These are phyloP conservation scores for Cardamine resedifolia DNA, from an alignment of 345 rosid species.

Conservation along the genomic window DNA sequence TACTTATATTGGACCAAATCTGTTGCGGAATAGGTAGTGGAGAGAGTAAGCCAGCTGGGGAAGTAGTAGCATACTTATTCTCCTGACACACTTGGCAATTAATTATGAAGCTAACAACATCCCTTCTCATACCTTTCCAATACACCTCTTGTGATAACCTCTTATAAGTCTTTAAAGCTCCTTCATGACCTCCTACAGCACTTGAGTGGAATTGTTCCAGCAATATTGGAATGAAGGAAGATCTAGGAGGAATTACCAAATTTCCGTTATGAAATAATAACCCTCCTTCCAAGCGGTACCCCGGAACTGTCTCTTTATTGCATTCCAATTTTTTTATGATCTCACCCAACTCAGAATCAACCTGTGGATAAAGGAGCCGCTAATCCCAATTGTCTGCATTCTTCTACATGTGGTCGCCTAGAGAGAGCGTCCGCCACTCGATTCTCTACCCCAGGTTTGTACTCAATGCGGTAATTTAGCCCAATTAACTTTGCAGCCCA, in stretches of 20 bases:
- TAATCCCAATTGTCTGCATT: no score
- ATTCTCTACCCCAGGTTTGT: background rate
- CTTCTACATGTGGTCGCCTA: background rate
- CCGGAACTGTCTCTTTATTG: no score
- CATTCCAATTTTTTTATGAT: no score
- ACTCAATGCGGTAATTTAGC: background rate
- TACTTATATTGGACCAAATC: background rate
- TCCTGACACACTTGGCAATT: background rate
- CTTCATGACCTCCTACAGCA: background rate
- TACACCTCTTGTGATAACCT: background rate
- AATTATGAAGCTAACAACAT: background rate
- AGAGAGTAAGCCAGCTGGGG: background rate
- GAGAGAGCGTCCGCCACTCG: background rate
- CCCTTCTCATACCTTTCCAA: background rate
- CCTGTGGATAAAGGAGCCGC: background rate
- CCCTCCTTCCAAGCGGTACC: no score
- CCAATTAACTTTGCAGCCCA: background rate
- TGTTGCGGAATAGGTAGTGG: background rate
- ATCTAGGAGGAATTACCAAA: no score
- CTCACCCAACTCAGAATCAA: no score
- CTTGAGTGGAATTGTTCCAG: background rate
- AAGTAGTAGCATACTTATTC: background rate
- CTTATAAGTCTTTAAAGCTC: background rate
- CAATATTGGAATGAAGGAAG: no score
- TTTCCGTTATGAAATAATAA: no score